phyloP scores from a whole-genome alignment of 1,284 basidiomycete genomes.

The Ganoderma boninense region DNA sequence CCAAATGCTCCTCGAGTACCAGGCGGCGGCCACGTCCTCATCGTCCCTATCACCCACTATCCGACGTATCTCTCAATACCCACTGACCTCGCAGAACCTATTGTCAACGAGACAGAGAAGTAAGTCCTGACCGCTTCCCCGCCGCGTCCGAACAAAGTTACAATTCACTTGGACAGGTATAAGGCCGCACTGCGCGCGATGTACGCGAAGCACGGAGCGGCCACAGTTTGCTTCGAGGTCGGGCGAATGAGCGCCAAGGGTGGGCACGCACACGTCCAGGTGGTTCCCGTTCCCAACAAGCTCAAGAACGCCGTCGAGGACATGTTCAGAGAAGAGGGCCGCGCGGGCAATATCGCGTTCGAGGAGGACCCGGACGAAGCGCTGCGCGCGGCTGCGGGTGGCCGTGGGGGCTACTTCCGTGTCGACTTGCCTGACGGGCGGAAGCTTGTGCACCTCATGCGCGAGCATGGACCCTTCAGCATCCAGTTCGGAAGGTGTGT shows the following conservation, averaged over 20 bases:
- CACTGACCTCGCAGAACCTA: conserved; percentile 75
- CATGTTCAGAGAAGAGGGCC: conserved; percentile 76
- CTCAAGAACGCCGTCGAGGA: conserved; percentile 71
- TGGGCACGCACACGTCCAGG: conserved; percentile 94
- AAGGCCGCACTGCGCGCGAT: conserved; percentile 78
- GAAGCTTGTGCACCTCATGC: conserved; percentile 86
- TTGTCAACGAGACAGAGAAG: conserved; percentile 83
- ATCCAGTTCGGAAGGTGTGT: conserved; percentile 92
- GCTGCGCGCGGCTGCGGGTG: conserved; percentile 57
- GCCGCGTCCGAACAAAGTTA: not conserved
- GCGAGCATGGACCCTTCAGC: conserved; percentile 80
- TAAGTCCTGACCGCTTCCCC: conserved; percentile 38
- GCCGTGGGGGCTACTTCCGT: conserved; percentile 83
- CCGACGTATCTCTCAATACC: conserved; percentile 73
- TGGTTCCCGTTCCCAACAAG: conserved; percentile 79
- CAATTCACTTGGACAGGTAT: conserved; percentile 57
- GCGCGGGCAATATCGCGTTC: conserved; percentile 68
- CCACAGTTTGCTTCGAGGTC: conserved; percentile 88
- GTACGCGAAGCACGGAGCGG: conserved; percentile 76
- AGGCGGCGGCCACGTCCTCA: conserved; percentile 93
- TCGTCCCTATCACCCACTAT: conserved; percentile 83
- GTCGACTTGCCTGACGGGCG: conserved; percentile 90
- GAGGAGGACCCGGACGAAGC: conserved; percentile 72
- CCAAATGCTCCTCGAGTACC: conserved; percentile 66
- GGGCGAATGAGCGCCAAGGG: conserved; percentile 84